A percentile compares a stretch with the other conserved stretches of the same genome.
These are phyloP conservation scores for Picea abies DNA, from an alignment of 83 land plant species.

Conservation along the genomic window DNA sequence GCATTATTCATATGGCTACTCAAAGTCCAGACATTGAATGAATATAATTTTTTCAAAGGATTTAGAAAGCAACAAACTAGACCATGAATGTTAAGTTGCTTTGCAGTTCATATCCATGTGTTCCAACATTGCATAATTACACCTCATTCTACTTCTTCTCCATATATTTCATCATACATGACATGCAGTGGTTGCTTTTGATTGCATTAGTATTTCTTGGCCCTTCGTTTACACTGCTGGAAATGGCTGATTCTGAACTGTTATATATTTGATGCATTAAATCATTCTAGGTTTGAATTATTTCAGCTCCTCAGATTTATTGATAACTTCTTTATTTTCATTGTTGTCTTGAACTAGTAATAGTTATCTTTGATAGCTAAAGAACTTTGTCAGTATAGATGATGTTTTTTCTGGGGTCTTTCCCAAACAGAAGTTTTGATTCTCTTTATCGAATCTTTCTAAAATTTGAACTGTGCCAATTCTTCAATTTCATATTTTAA, in stretches of 20 bases:
- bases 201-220: background rate
- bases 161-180: background rate
- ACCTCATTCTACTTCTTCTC: background rate
- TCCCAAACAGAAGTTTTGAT: background rate
- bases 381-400: too few species aligned
- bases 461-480: background rate
- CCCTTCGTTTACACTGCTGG: background rate
- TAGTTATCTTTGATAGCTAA: too few species aligned
- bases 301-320: background rate
- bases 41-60: background rate
- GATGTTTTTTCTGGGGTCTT: background rate
- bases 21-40: background rate
- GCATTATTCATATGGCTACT: background rate
- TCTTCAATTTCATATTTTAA: background rate
- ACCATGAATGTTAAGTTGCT: background rate
- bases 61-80: background rate
- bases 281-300: background rate
- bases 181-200: background rate
- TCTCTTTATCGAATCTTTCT: background rate
- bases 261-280: background rate
- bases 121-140: background rate
- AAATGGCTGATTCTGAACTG: background rate
- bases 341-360: too few species aligned
- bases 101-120: background rate
- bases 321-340: background rate